phyloP scores from a whole-genome alignment of 768 basidiomycete species.

The Cystobasidium tubakii region DNA sequence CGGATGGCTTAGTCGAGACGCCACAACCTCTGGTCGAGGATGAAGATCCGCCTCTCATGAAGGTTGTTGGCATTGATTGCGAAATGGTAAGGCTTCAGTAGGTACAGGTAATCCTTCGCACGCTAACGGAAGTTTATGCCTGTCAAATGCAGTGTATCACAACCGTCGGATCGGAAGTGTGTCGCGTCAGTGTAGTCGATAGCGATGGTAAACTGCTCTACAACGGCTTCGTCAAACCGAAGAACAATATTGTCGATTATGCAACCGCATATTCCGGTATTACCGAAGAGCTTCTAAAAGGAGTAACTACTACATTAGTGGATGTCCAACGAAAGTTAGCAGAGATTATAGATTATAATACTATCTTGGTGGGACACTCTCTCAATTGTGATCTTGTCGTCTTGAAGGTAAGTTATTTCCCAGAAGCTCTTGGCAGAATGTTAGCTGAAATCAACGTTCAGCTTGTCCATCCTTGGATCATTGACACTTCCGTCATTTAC shows the following conservation, averaged over 20 bases:
- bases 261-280: slow-evolving; percentile 97
- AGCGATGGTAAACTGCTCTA: slow-evolving; percentile 69
- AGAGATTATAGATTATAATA: slow-evolving; percentile 53
- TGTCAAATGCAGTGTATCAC: slow-evolving; percentile 64
- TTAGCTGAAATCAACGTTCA: not conserved
- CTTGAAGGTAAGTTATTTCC: slow-evolving; percentile 58
- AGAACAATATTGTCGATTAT: slow-evolving; percentile 78
- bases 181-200: slow-evolving; percentile 78
- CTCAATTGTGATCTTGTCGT: slow-evolving; percentile 89
- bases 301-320: slow-evolving; percentile 69
- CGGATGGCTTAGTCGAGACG: slow-evolving; percentile 73
- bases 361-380: slow-evolving; percentile 87
- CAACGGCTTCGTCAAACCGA: slow-evolving; percentile 83
- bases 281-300: slow-evolving; percentile 63
- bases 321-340: slow-evolving; percentile 68
- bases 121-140: not conserved
- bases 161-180: slow-evolving; percentile 80
- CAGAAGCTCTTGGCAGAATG: too few species aligned
- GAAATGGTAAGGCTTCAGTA: slow-evolving; percentile 68
- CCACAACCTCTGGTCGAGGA: slow-evolving; percentile 52
- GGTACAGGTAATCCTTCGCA: not conserved
- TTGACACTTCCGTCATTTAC: slow-evolving; percentile 84
- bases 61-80: slow-evolving; percentile 81
- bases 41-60: slow-evolving; percentile 38
- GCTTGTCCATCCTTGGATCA: slow-evolving; percentile 58